Conservation (phyloP, 1,139 yeast species). For the Geotrichum klebahnii region DNA sequence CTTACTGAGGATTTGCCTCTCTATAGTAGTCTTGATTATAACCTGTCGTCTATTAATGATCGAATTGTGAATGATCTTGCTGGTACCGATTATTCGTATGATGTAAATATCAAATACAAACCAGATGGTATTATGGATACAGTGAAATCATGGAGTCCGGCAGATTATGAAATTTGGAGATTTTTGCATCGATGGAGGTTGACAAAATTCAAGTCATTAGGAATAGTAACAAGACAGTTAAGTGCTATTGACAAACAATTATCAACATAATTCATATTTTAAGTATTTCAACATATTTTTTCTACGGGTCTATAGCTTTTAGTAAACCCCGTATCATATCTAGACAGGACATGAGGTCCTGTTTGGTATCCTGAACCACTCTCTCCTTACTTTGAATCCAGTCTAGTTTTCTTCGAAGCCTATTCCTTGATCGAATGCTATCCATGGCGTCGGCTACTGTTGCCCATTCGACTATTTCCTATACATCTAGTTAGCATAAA, state of each 20-base stretch:
- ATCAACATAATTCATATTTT: not conserved
- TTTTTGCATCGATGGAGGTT: constrained; percentile 16
- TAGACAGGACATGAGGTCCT: constrained; percentile 18
- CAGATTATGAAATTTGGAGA: constrained; percentile 20
- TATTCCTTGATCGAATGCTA: constrained; percentile 16
- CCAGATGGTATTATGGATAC: constrained; percentile 14
- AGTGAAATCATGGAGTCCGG: constrained; percentile 13
- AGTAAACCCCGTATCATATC: constrained; percentile 20
- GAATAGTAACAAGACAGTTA: not conserved
- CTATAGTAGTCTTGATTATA: too few species aligned
- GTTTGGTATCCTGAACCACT: constrained; percentile 12
- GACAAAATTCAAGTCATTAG: not conserved
- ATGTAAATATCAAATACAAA: not conserved
- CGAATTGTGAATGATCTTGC: constrained; percentile 12
- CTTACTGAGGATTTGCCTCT: not conserved
- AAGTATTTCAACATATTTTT: not conserved
- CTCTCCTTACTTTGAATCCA: constrained; percentile 21
- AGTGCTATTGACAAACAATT: not conserved
- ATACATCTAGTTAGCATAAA: not conserved
- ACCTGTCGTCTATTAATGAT: not conserved
- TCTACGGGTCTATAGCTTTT: constrained; percentile 14
- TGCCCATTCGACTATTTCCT: constrained; percentile 23
- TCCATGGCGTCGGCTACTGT: constrained; percentile 22
- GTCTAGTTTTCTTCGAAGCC: constrained; percentile 19
- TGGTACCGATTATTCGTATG: constrained; percentile 6